Conservation (phyloP, 2,329 filamentous ascomycete species). For the Westerdykella ornata region DNA sequence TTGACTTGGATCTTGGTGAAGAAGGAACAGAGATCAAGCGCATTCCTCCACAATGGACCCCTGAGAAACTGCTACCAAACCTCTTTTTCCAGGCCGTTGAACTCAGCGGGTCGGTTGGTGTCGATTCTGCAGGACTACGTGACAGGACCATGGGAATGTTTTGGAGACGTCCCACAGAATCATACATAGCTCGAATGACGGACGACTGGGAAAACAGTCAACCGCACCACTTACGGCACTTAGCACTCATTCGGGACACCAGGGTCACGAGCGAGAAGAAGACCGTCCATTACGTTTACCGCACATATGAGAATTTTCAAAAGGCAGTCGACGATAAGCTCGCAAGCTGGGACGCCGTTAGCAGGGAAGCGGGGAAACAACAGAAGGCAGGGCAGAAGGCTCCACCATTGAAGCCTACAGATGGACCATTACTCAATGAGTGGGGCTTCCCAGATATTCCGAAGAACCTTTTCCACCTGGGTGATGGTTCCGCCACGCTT, state of each 20-base stretch:
- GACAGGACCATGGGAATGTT: conserved; percentile 43
- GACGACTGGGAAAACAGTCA: conserved; percentile 54
- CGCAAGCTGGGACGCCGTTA: conserved; percentile 50
- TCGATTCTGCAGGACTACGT: conserved; percentile 42
- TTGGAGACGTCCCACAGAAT: conserved; percentile 51
- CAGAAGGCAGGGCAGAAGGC: conserved; percentile 22
- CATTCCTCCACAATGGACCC: conserved; percentile 49
- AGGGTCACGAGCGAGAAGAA: conserved; percentile 41
- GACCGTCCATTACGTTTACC: conserved; percentile 48
- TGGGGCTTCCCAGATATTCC: conserved; percentile 25
- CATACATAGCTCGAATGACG: conserved; percentile 47
- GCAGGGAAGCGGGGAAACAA: conserved; percentile 24
- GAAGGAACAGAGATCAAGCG: conserved; percentile 25
- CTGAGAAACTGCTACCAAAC: conserved; percentile 48
- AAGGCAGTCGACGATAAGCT: conserved; percentile 47
- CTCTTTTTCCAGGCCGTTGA: conserved; percentile 47
- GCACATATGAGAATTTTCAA: conserved; percentile 48
- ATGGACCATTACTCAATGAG: conserved; percentile 12
- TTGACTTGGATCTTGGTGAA: conserved; percentile 21
- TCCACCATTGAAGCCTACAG: conserved; percentile 9
- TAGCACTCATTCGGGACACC: conserved; percentile 51
- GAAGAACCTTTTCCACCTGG: conserved; percentile 15
- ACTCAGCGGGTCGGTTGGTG: conserved; percentile 43
- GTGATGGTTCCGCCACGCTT: conserved; percentile 22
- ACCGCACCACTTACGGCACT: conserved; percentile 50